These are phyloP conservation scores for Rosa lucieae DNA, from an alignment of 306 rosid genomes.

Conservation along the genomic window DNA sequence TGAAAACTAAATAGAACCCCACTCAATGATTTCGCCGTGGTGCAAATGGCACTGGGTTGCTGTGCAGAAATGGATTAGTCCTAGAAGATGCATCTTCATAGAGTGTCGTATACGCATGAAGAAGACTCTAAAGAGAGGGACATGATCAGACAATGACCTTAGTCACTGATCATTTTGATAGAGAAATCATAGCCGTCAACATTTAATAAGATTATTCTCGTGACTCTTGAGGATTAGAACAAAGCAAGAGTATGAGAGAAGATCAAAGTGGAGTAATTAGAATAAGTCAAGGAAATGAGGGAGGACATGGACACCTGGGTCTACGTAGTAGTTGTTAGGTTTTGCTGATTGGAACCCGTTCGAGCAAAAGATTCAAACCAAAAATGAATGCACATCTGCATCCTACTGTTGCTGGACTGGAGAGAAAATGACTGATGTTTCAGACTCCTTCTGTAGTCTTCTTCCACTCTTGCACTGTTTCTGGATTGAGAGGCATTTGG, in stretches of 20 bases:
- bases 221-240: constrained; percentile 12
- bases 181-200: constrained; percentile 3
- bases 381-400: background rate
- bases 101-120: constrained; percentile 3
- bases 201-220: background rate
- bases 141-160: background rate
- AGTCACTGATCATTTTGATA: background rate
- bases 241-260: background rate
- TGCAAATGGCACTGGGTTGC: background rate
- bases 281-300: constrained; percentile 16
- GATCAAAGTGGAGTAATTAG: background rate
- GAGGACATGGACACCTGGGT: constrained; percentile 25
- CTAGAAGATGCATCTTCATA: background rate
- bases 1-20: background rate
- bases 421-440: background rate
- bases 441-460: background rate
- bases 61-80: background rate
- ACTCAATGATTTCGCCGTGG: background rate
- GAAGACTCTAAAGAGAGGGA: background rate
- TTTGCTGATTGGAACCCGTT: constrained; percentile 25
- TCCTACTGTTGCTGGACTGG: background rate
- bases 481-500: background rate
- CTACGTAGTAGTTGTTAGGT: constrained; percentile 40
- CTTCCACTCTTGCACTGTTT: background rate
- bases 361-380: constrained; percentile 36